Conservation (phyloP, 805 yeast genomes). For the Candida vaughaniae region DNA sequence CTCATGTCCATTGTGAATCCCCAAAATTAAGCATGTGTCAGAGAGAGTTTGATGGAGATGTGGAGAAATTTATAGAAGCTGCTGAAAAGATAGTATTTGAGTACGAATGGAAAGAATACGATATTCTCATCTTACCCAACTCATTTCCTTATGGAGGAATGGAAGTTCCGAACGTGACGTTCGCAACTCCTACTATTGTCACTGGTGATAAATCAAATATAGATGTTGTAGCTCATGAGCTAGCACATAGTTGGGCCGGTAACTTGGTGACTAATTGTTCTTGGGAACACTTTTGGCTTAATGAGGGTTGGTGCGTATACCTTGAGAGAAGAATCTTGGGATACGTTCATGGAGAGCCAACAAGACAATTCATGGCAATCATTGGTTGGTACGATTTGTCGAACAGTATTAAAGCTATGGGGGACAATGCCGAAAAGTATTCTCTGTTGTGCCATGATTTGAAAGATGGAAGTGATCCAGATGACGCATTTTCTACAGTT, state of each 20-base stretch:
- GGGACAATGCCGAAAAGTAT: constrained; percentile 49
- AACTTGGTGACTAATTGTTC: constrained; percentile 86
- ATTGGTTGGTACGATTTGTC: constrained; percentile 87
- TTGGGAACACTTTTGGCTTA: constrained; percentile 93
- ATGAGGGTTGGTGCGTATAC: constrained; percentile 96
- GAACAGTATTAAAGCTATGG: constrained; percentile 65
- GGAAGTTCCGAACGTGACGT: constrained; percentile 91
- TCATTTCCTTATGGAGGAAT: constrained; percentile 88
- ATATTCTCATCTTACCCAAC: constrained; percentile 75
- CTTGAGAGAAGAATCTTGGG: constrained; percentile 82
- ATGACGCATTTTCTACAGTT: constrained; percentile 82
- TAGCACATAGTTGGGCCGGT: constrained; percentile 93
- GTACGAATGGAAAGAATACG: constrained; percentile 84
- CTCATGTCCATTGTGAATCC: constrained; percentile 80
- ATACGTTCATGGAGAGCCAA: constrained; percentile 71
- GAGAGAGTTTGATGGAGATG: constrained; percentile 77
- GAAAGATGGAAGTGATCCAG: constrained; percentile 74
- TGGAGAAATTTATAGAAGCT: constrained; percentile 72
- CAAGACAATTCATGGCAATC: constrained; percentile 77
- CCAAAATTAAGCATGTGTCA: constrained; percentile 62
- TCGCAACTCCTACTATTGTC: constrained; percentile 85
- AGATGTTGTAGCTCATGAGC: constrained; percentile 88
- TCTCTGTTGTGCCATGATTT: constrained; percentile 69
- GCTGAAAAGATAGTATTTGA: constrained; percentile 76
- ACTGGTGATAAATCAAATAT: constrained; percentile 84